Percentiles rank a stretch among this genome's conserved stretches.
Conservation (phyloP, 2,329 filamentous ascomycete genomes). For the Dactylellina sp. region DNA sequence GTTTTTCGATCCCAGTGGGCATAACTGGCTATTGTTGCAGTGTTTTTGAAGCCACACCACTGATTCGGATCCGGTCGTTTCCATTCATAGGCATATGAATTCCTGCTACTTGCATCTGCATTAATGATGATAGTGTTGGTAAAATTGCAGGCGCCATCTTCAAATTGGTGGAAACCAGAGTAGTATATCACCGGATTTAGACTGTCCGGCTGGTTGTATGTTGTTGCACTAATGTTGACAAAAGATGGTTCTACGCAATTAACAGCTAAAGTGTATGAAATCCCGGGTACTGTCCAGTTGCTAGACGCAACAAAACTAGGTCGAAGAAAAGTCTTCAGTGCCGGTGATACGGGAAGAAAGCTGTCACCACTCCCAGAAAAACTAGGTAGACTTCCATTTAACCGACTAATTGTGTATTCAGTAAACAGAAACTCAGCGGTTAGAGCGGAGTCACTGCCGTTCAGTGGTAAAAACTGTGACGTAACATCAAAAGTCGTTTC, state of each 20-base stretch:
- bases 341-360: constrained; percentile 20
- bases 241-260: constrained; percentile 5
- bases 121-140: not conserved
- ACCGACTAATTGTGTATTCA: constrained; percentile 11
- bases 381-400: constrained; percentile 17
- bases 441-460: constrained; percentile 30
- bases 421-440: constrained; percentile 33
- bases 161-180: not conserved
- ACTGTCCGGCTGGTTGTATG: not conserved
- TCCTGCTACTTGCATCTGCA: not conserved
- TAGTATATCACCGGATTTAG: not conserved
- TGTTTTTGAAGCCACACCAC: constrained; percentile 40
- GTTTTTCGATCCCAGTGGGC: not conserved
- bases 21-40: constrained; percentile 14
- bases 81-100: constrained; percentile 22
- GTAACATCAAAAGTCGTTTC: constrained; percentile 20
- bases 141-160: constrained; percentile 11
- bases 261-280: constrained; percentile 11
- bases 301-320: not conserved
- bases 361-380: constrained; percentile 18
- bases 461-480: constrained; percentile 21
- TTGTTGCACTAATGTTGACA: constrained; percentile 6
- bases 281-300: constrained; percentile 16
- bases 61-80: constrained; percentile 1
- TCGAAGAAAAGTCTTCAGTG: not conserved